phyloP scores from a whole-genome alignment of 164 flowering plant species.

The Vitis labrusca region DNA sequence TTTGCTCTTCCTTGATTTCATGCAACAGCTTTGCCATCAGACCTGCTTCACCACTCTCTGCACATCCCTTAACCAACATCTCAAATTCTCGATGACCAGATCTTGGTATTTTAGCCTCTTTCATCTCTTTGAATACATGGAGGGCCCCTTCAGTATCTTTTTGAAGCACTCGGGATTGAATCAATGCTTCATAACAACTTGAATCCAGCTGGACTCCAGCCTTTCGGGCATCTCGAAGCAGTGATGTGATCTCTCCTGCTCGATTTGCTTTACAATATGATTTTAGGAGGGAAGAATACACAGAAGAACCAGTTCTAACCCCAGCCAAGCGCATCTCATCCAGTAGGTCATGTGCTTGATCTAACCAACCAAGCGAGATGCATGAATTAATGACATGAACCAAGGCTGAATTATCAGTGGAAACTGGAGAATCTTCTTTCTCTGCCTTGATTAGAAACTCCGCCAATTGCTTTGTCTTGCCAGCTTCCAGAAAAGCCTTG shows the following conservation, averaged over 20 bases:
- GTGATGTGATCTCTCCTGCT: constrained; percentile 48
- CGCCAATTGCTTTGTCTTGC: constrained; percentile 66
- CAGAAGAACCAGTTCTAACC: constrained; percentile 57
- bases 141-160: constrained; percentile 80
- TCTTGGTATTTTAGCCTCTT: constrained; percentile 68
- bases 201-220: constrained; percentile 88
- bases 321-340: constrained; percentile 90
- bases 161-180: constrained; percentile 60
- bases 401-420: constrained; percentile 65
- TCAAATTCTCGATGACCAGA: constrained; percentile 56
- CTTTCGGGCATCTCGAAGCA: constrained; percentile 73
- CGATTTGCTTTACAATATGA: constrained; percentile 75
- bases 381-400: constrained; percentile 79
- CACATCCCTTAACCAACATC: constrained; percentile 51
- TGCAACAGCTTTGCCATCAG: constrained; percentile 76
- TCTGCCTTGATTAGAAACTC: constrained; percentile 74
- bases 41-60: constrained; percentile 50
- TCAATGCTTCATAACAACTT: constrained; percentile 71
- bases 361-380: constrained; percentile 81
- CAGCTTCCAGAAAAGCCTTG: constrained; percentile 76
- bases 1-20: constrained; percentile 83
- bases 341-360: constrained; percentile 86
- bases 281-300: constrained; percentile 74
- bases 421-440: constrained; percentile 63
- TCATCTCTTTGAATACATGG: constrained; percentile 87